These are phyloP conservation scores for Teunomyces barrocoloradensis DNA, from an alignment of 805 yeast genomes.

Conservation along the genomic window DNA sequence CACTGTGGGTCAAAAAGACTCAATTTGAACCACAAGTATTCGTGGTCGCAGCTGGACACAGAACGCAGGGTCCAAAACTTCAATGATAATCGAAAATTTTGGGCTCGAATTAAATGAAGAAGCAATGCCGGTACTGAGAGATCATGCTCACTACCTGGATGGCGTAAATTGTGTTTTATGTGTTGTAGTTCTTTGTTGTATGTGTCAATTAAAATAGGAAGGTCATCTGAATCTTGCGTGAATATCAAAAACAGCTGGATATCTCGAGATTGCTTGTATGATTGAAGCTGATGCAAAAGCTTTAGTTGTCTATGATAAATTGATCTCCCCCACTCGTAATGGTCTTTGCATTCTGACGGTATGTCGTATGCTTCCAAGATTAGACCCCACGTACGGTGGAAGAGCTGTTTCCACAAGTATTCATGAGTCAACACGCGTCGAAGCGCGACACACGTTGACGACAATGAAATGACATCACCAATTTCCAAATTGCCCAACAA, in stretches of 20 bases:
- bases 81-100: background rate
- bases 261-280: background rate
- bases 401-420: slow-evolving; percentile 8
- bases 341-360: background rate
- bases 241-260: background rate
- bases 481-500: slow-evolving; percentile 14
- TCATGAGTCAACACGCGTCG: background rate
- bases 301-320: background rate
- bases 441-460: background rate
- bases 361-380: slow-evolving; percentile 6
- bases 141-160: background rate
- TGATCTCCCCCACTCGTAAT: background rate
- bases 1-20: background rate
- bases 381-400: slow-evolving; percentile 6
- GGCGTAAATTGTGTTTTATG: background rate
- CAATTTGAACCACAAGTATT: slow-evolving; percentile 1
- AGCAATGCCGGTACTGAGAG: background rate
- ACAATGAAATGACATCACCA: slow-evolving; percentile 5
- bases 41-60: background rate
- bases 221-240: background rate
- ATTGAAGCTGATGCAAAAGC: background rate
- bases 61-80: background rate
- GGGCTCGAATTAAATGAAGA: slow-evolving; percentile 2
- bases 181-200: background rate
- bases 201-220: background rate